A percentile compares a stretch with the other conserved stretches of the same genome.
Conservation (phyloP, 2,329 filamentous ascomycete species). For the Coniochaeta ligniaria region DNA sequence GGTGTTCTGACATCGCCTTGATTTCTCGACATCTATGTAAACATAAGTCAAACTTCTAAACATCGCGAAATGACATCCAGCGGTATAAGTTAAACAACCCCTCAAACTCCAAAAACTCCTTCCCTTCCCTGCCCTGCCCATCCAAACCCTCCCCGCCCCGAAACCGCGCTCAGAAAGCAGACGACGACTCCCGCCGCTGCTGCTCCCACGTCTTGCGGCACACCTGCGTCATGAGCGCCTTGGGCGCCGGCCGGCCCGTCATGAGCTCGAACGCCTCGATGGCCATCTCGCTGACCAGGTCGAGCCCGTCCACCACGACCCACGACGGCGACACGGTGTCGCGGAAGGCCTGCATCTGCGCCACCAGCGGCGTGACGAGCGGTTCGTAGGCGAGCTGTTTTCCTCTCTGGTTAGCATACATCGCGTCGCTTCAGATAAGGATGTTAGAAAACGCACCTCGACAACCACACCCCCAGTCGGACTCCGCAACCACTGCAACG, state of each 20-base stretch:
- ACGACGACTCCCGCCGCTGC: constrained; percentile 20
- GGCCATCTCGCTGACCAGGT: constrained; percentile 67
- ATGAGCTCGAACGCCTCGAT: constrained; percentile 72
- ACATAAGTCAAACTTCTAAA: neutral
- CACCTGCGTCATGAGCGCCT: constrained; percentile 59
- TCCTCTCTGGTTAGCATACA: constrained; percentile 4
- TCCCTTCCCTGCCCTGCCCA: too few relatives aligned
- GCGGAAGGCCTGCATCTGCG: constrained; percentile 49
- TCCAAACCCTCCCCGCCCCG: neutral
- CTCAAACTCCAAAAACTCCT: neutral
- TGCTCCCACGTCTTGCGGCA: constrained; percentile 35
- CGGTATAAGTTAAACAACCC: neutral
- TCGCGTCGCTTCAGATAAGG: neutral
- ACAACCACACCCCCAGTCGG: constrained; percentile 67
- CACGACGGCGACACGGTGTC: constrained; percentile 51
- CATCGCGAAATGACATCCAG: neutral
- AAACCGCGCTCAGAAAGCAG: constrained; percentile 5
- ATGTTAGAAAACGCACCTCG: constrained; percentile 33
- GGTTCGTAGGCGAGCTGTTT: constrained; percentile 59
- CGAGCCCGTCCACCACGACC: constrained; percentile 66
- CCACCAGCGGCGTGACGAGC: constrained; percentile 59
- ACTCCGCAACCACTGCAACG: constrained; percentile 60
- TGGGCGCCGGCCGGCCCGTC: constrained; percentile 64
- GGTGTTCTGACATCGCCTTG: neutral
- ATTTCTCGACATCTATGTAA: neutral